Conservation (phyloP, 148 eudicot species). For the Persicaria maculosa region DNA sequence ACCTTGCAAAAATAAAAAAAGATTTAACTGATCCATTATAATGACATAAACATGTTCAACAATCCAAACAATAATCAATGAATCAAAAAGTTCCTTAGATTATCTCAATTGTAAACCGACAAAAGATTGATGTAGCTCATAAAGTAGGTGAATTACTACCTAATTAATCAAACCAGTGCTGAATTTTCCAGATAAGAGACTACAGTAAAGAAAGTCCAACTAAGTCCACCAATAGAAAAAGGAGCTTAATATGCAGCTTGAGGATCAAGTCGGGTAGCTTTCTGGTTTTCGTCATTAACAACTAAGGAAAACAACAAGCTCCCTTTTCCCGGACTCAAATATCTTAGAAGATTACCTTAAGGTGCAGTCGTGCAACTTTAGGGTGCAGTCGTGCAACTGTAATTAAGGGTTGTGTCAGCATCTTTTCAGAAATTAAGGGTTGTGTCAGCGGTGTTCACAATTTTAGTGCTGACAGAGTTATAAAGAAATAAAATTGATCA, state of each 20-base stretch:
- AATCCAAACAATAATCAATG: neutral
- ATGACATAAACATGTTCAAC: neutral
- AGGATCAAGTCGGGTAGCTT: neutral
- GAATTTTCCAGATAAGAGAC: neutral
- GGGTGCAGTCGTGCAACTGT: too few species aligned
- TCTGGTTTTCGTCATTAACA: neutral
- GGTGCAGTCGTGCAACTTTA: too few species aligned
- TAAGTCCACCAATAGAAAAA: neutral
- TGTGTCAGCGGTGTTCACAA: neutral
- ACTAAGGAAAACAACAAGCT: neutral
- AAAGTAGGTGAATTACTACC: neutral
- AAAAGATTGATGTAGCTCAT: neutral
- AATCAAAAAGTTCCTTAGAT: neutral
- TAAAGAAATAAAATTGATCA: too few species aligned
- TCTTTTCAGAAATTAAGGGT: neutral
- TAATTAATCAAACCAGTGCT: neutral
- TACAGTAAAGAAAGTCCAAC: neutral
- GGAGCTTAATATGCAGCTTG: neutral
- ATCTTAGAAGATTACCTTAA: neutral
- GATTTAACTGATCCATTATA: neutral
- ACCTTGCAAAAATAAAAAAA: constrained; percentile 31
- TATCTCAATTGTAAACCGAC: neutral
- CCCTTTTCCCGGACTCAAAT: neutral
- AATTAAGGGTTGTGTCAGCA: too few species aligned
- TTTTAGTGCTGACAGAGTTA: too few species aligned